phyloP scores from a whole-genome alignment of 768 basidiomycete species.

The Panaeolus papilionaceus region DNA sequence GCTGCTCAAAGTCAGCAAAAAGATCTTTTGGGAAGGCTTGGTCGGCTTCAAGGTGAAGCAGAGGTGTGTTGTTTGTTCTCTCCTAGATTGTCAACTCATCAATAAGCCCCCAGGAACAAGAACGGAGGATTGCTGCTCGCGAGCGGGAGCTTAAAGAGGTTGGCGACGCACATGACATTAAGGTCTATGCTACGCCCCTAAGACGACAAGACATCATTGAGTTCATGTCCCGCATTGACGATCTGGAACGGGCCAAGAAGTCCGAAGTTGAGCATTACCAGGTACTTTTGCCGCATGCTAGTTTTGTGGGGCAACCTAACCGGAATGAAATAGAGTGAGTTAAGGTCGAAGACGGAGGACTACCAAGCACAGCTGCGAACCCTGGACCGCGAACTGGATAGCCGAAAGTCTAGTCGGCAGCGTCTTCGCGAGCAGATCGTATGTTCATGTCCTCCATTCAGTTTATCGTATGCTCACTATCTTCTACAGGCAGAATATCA shows the following conservation, averaged over 20 bases:
- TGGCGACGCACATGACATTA: conserved; percentile 69
- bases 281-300: conserved; percentile 40
- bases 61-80: conserved; percentile 50
- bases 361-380: conserved; percentile 65
- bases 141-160: conserved; percentile 78
- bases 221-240: conserved; percentile 70
- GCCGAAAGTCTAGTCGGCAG: conserved; percentile 58
- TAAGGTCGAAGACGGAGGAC: conserved; percentile 62
- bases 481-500: conserved; percentile 54
- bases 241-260: conserved; percentile 68
- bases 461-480: not conserved
- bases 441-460: conserved; percentile 25
- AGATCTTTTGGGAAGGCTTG: conserved; percentile 64
- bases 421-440: conserved; percentile 66
- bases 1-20: conserved; percentile 58
- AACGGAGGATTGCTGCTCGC: conserved; percentile 68
- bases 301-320: not conserved
- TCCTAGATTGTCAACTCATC: conserved; percentile 8
- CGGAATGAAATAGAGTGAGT: conserved; percentile 50
- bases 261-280: conserved; percentile 71
- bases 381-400: conserved; percentile 60
- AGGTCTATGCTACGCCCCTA: conserved; percentile 74
- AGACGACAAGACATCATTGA: conserved; percentile 75
- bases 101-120: conserved; percentile 63
- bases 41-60: conserved; percentile 73